Percentiles rank a stretch among this genome's conserved stretches.
Evolutionary conservation across 2,329 filamentous ascomycete species (phyloP).

Genomic region (Chrysoporthe puriensis): DNA sequence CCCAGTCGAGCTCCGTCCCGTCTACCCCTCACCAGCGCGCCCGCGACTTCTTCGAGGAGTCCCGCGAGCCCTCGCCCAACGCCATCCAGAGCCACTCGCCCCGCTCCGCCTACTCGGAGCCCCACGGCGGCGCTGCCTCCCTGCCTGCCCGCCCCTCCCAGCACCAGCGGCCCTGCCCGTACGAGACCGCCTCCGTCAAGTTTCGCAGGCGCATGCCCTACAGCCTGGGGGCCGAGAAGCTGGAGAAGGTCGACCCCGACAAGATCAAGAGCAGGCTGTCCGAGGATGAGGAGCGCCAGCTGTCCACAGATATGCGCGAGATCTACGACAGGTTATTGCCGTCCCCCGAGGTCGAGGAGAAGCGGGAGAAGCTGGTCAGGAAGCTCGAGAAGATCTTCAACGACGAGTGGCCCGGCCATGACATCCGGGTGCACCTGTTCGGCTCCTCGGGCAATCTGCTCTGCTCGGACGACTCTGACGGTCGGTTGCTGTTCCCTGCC

Average conservation of each 20-base stretch:
- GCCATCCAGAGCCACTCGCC: constrained; percentile 80
- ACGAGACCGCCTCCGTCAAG: constrained; percentile 83
- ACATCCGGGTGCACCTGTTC: constrained; percentile 91
- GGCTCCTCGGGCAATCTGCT: constrained; percentile 96
- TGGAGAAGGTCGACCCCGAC: constrained; percentile 72
- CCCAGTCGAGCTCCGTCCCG: constrained; percentile 84
- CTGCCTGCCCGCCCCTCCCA: constrained; percentile 61
- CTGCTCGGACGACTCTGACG: constrained; percentile 94
- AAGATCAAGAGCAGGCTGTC: constrained; percentile 74
- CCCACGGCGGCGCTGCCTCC: constrained; percentile 73
- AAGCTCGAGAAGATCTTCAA: constrained; percentile 91
- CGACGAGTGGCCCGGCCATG: constrained; percentile 85
- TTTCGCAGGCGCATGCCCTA: constrained; percentile 90
- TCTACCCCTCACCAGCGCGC: constrained; percentile 91
- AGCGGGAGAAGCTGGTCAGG: constrained; percentile 74
- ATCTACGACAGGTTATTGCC: constrained; percentile 86
- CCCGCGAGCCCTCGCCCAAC: constrained; percentile 78
- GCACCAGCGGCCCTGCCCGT: constrained; percentile 64
- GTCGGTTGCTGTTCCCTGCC: constrained; percentile 56
- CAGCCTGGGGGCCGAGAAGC: constrained; percentile 77
- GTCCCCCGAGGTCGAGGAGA: constrained; percentile 75
- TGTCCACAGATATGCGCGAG: constrained; percentile 82
- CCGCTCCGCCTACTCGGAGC: constrained; percentile 87
- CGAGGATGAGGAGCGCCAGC: constrained; percentile 71
- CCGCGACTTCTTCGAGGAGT: constrained; percentile 77